Evolutionary conservation across 345 rosid species (phyloP).

Genomic region (Corchorus capsularis): DNA sequence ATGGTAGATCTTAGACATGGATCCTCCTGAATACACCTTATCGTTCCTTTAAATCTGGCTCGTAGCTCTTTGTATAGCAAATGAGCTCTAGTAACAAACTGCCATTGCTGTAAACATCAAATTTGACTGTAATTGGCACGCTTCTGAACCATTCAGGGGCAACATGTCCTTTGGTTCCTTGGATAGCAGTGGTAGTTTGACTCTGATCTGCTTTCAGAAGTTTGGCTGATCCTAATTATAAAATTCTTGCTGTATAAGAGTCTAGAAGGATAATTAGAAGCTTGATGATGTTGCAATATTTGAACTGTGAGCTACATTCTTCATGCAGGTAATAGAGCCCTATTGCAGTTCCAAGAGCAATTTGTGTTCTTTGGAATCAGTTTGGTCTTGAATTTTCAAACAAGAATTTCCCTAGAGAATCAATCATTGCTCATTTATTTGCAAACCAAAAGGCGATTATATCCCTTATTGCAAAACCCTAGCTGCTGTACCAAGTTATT

Average conservation of each 20-base stretch:
- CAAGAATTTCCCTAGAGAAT: no score
- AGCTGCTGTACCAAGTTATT: no score
- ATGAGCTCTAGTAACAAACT: constrained; percentile 39
- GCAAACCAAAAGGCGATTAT: no score
- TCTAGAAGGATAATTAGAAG: constrained; percentile 22
- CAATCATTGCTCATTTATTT: no score
- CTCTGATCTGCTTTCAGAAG: constrained; percentile 1
- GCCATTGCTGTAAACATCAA: constrained; percentile 47
- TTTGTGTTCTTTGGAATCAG: no score
- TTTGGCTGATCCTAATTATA: constrained; percentile 20
- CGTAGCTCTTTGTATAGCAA: constrained; percentile 33
- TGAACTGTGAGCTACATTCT: constrained; percentile 21
- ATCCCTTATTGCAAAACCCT: no score
- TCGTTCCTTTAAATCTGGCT: not conserved
- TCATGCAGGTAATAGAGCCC: constrained; percentile 27
- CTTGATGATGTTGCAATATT: constrained; percentile 29
- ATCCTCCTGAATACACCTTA: no score
- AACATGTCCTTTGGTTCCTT: constrained; percentile 3
- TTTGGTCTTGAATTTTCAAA: no score
- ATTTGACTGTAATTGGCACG: constrained; percentile 41
- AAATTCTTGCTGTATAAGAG: constrained; percentile 20
- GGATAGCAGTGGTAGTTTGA: not conserved
- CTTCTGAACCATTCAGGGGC: constrained; percentile 22
- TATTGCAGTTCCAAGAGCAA: constrained; percentile 2
- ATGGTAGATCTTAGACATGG: no score